Conservation (phyloP, 2,329 filamentous ascomycete genomes). For the Claviceps maximensis region DNA sequence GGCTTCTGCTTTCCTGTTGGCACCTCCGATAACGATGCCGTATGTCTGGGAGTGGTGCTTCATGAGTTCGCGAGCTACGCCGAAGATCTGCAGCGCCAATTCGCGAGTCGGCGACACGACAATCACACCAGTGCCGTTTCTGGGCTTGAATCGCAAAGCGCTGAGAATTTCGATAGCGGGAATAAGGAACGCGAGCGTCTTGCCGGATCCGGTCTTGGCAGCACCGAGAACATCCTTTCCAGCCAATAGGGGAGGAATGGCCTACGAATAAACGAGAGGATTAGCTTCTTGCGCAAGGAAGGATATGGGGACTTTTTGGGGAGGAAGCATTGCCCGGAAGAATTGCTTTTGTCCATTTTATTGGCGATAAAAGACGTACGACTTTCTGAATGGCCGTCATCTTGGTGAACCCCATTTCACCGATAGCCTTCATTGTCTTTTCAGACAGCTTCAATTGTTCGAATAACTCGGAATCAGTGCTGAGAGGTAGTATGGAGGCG, state of each 20-base stretch:
- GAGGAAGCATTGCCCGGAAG: too few species aligned
- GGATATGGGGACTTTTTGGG: neutral
- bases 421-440: constrained; percentile 76
- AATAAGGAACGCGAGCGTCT: constrained; percentile 89
- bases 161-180: constrained; percentile 89
- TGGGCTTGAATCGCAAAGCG: constrained; percentile 82
- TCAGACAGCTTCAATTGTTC: constrained; percentile 73
- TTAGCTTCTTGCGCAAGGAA: neutral
- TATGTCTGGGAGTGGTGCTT: constrained; percentile 86
- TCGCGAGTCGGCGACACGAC: constrained; percentile 90
- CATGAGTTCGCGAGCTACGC: constrained; percentile 87
- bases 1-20: constrained; percentile 78
- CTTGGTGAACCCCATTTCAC: constrained; percentile 82
- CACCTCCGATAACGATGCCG: constrained; percentile 91
- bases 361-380: constrained; percentile 11
- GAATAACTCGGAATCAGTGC: constrained; percentile 57
- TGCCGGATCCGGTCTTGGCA: constrained; percentile 91
- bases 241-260: constrained; percentile 76
- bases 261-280: constrained; percentile 17
- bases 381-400: constrained; percentile 93
- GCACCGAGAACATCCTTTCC: constrained; percentile 89
- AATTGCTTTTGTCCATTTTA: neutral
- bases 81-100: constrained; percentile 89
- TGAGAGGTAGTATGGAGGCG: constrained; percentile 38
- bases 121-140: constrained; percentile 86